Evolutionary conservation across 176 grass and related monocot genomes (phyloP).

Genomic region (Carex kokanica): DNA sequence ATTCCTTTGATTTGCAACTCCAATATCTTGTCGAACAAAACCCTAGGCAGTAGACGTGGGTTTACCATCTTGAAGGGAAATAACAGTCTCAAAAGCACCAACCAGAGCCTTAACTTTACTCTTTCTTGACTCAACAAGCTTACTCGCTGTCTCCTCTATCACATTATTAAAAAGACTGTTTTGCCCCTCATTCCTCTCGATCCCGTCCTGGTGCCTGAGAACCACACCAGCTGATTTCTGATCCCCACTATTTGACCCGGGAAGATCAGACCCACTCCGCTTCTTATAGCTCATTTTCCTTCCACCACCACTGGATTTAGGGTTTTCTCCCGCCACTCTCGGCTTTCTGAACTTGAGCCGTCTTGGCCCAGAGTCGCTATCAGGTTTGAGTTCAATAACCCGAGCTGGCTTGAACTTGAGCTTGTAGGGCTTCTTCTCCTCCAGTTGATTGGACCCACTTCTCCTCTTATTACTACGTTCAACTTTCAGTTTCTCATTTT

Average conservation of each 20-base stretch:
- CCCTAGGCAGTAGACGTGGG: slow-evolving; percentile 30
- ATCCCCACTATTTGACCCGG: slow-evolving; percentile 22
- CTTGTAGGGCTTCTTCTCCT: slow-evolving; percentile 60
- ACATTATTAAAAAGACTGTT: slow-evolving; percentile 85
- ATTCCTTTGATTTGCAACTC: not conserved
- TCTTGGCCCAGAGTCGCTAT: slow-evolving; percentile 47
- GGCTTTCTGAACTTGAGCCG: slow-evolving; percentile 72
- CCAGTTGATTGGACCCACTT: slow-evolving; percentile 22
- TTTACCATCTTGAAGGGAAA: slow-evolving; percentile 83
- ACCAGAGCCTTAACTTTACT: slow-evolving; percentile 97
- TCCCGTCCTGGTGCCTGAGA: slow-evolving; percentile 63
- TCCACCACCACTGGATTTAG: slow-evolving; percentile 22
- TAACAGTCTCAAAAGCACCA: slow-evolving; percentile 94
- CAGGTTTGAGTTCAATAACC: slow-evolving; percentile 61
- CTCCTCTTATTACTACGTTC: slow-evolving; percentile 35
- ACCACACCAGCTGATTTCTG: slow-evolving; percentile 46
- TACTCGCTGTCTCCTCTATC: slow-evolving; percentile 92
- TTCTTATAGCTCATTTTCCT: slow-evolving; percentile 44
- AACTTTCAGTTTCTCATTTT: slow-evolving; percentile 36
- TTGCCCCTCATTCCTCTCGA: slow-evolving; percentile 77
- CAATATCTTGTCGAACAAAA: not conserved
- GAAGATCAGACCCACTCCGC: slow-evolving; percentile 30
- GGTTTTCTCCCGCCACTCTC: slow-evolving; percentile 29
- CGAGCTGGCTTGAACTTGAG: slow-evolving; percentile 80
- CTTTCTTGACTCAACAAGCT: slow-evolving; percentile 85